Evolutionary conservation across 257 asterid genomes (phyloP).

Genomic region (Penstemon eatonii): DNA sequence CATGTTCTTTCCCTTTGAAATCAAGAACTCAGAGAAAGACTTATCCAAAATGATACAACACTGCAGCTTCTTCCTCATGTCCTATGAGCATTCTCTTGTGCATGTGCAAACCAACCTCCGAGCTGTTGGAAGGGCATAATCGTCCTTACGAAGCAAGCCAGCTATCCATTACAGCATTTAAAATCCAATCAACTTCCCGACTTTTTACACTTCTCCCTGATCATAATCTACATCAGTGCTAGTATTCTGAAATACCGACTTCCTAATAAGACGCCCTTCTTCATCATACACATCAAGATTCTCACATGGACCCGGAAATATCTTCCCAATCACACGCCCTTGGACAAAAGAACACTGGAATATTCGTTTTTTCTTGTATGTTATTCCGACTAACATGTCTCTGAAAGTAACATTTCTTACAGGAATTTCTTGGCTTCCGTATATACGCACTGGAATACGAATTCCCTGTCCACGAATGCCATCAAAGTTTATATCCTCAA

Average conservation of each 20-base stretch:
- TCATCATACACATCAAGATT: slow-evolving; percentile 78
- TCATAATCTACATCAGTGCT: slow-evolving; percentile 39
- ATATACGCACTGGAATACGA: slow-evolving; percentile 87
- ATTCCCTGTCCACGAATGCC: slow-evolving; percentile 77
- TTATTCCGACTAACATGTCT: slow-evolving; percentile 76
- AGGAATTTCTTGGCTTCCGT: slow-evolving; percentile 81
- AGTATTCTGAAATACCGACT: slow-evolving; percentile 36
- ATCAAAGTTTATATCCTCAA: slow-evolving; percentile 61
- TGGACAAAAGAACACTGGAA: slow-evolving; percentile 85
- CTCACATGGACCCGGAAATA: slow-evolving; percentile 80
- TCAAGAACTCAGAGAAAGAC: slow-evolving; percentile 3
- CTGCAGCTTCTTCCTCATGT: background rate
- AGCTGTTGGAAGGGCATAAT: slow-evolving; percentile 16
- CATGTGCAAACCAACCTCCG: slow-evolving; percentile 24
- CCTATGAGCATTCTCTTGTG: background rate
- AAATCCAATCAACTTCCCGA: slow-evolving; percentile 9
- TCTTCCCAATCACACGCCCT: slow-evolving; percentile 78
- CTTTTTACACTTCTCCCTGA: slow-evolving; percentile 25
- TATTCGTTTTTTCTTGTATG: slow-evolving; percentile 84
- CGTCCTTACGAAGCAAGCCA: background rate
- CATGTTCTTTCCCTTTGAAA: background rate
- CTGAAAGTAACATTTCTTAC: slow-evolving; percentile 62
- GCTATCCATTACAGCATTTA: background rate
- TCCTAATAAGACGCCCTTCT: slow-evolving; percentile 52
- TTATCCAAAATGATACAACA: background rate